Conservation (phyloP, 495 filamentous ascomycete genomes). For the Bathelium albidoporum region DNA sequence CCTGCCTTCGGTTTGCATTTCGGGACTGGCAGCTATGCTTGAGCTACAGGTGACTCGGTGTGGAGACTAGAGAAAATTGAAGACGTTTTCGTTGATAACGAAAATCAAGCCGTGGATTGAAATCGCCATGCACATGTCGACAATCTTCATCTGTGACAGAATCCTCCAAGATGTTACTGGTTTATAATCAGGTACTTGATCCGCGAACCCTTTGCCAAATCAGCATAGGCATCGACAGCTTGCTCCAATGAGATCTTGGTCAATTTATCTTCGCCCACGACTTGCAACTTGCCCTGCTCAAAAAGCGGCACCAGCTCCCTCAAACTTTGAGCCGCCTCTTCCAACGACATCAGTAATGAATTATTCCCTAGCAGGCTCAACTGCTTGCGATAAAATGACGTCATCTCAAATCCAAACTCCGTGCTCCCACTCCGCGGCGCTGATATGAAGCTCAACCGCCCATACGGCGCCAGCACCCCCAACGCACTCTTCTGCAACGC, state of each 20-base stretch:
- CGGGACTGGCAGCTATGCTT: too few relatives aligned
- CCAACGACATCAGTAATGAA: conserved; percentile 18
- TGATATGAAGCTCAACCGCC: conserved; percentile 26
- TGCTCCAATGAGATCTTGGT: conserved; percentile 21
- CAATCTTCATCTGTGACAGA: not conserved
- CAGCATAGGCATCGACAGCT: conserved; percentile 16
- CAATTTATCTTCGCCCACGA: conserved; percentile 19
- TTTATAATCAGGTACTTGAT: not conserved
- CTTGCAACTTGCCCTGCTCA: conserved; percentile 21
- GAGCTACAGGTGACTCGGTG: too few relatives aligned
- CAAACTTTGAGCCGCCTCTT: conserved; percentile 16
- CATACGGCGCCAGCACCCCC: conserved; percentile 20
- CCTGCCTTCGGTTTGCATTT: too few relatives aligned
- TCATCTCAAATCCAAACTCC: conserved; percentile 24
- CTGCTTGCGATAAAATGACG: conserved; percentile 26
- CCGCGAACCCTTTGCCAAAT: conserved; percentile 8
- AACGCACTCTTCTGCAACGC: conserved; percentile 21
- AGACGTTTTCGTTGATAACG: too few relatives aligned
- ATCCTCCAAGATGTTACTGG: not conserved
- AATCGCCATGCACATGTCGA: not conserved
- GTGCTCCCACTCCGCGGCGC: conserved; percentile 22
- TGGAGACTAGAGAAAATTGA: too few relatives aligned
- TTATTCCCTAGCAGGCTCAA: conserved; percentile 26
- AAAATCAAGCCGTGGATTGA: too few relatives aligned
- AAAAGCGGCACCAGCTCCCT: conserved; percentile 15